Percentiles rank a stretch among this genome's conserved stretches.
Conservation (phyloP, 2,329 filamentous ascomycete species). For the Alternaria burnsii region DNA sequence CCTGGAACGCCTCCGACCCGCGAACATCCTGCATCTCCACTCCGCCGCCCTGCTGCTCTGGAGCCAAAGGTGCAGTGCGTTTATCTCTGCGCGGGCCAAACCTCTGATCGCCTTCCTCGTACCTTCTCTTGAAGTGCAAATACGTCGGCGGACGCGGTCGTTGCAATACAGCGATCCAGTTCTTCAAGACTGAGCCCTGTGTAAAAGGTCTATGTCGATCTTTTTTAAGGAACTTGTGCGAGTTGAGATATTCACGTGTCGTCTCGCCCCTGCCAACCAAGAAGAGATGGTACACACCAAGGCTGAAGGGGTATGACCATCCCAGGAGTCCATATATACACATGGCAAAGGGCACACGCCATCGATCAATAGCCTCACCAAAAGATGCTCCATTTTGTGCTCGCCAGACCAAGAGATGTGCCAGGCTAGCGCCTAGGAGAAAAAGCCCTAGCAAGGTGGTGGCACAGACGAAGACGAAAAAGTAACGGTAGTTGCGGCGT, state of each 20-base stretch:
- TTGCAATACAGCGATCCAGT: constrained; percentile 82
- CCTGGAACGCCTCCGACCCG: constrained; percentile 45
- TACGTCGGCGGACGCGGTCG: constrained; percentile 89
- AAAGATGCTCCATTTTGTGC: constrained; percentile 72
- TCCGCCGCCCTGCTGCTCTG: constrained; percentile 62
- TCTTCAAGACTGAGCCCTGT: constrained; percentile 76
- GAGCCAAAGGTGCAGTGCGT: constrained; percentile 57
- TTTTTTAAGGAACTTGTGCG: constrained; percentile 90
- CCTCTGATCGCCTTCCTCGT: constrained; percentile 83
- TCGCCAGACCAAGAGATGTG: constrained; percentile 79
- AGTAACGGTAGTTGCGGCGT: constrained; percentile 96
- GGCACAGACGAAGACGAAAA: constrained; percentile 88
- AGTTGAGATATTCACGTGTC: constrained; percentile 94
- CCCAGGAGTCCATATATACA: constrained; percentile 81
- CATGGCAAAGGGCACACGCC: constrained; percentile 86
- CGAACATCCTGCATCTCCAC: constrained; percentile 74
- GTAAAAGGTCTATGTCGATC: constrained; percentile 92
- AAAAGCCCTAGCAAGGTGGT: constrained; percentile 80
- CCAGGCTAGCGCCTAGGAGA: constrained; percentile 78
- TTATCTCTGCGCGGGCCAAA: constrained; percentile 70
- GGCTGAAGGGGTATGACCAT: constrained; percentile 80
- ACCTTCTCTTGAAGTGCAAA: constrained; percentile 81
- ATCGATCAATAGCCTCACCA: constrained; percentile 70
- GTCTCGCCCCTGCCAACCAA: constrained; percentile 91
- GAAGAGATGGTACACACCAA: constrained; percentile 90